Evolutionary conservation across 805 yeast genomes (phyloP).

Genomic region (Ogataea philodendri): DNA sequence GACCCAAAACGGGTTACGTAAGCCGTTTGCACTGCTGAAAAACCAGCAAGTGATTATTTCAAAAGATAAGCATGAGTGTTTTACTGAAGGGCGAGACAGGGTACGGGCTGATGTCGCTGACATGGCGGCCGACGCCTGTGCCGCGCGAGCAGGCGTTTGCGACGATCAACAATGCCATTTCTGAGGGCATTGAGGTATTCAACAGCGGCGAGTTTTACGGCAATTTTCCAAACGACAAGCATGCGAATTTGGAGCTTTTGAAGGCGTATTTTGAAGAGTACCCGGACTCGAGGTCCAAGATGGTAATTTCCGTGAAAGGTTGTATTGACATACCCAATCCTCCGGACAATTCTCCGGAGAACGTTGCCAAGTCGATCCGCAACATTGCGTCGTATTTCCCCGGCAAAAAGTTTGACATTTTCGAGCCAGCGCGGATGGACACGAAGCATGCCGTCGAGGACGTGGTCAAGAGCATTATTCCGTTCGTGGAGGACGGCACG

Average conservation of each 20-base stretch:
- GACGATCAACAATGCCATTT: conserved; percentile 51
- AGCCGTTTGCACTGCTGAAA: too few relatives aligned
- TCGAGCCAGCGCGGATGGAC: conserved; percentile 74
- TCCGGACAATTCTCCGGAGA: conserved; percentile 53
- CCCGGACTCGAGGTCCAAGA: conserved; percentile 56
- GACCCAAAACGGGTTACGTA: conserved; percentile 6
- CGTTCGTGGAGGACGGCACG: conserved; percentile 58
- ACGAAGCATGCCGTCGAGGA: conserved; percentile 54
- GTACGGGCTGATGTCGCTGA: conserved; percentile 79
- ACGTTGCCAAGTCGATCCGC: conserved; percentile 47
- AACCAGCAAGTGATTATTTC: not conserved
- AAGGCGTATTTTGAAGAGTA: conserved; percentile 54
- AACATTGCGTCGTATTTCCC: conserved; percentile 41
- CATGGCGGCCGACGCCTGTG: conserved; percentile 62
- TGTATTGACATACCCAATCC: conserved; percentile 36
- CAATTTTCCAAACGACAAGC: conserved; percentile 35
- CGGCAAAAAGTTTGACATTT: conserved; percentile 48
- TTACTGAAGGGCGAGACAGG: conserved; percentile 42
- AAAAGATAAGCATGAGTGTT: not conserved
- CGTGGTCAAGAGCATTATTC: conserved; percentile 53
- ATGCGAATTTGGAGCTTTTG: conserved; percentile 54
- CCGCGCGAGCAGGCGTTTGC: conserved; percentile 53
- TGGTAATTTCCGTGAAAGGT: conserved; percentile 69
- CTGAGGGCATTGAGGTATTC: conserved; percentile 49
- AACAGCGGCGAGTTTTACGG: conserved; percentile 86